Conservation (phyloP, 2,329 filamentous ascomycete genomes). For the Aspergillus sp. region DNA sequence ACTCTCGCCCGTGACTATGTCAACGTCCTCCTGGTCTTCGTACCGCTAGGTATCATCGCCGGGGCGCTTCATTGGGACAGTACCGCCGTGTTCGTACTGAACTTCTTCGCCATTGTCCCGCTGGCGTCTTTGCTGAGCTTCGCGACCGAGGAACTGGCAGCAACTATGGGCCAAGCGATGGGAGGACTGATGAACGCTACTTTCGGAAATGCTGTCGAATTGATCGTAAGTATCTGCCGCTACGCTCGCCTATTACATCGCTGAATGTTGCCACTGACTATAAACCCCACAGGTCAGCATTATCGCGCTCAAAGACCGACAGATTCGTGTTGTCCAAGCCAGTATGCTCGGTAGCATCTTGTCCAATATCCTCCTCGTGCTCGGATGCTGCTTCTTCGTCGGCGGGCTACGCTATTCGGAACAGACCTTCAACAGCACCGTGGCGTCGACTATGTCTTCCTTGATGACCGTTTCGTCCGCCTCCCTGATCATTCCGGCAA, state of each 20-base stretch:
- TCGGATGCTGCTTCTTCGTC: slow-evolving; percentile 76
- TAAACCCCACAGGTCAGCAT: slow-evolving; percentile 69
- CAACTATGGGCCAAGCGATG: slow-evolving; percentile 59
- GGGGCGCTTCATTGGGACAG: slow-evolving; percentile 59
- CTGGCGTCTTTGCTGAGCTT: slow-evolving; percentile 62
- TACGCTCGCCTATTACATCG: slow-evolving; percentile 34
- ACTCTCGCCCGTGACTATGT: slow-evolving; percentile 51
- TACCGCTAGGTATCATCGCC: slow-evolving; percentile 62
- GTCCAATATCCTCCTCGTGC: slow-evolving; percentile 86
- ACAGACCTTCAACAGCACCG: slow-evolving; percentile 56
- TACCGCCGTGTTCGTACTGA: slow-evolving; percentile 58
- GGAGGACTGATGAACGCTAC: slow-evolving; percentile 65
- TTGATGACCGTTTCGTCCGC: slow-evolving; percentile 74
- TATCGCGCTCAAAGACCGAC: slow-evolving; percentile 76
- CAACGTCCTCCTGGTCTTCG: slow-evolving; percentile 62
- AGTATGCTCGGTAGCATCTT: slow-evolving; percentile 96
- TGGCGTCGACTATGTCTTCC: slow-evolving; percentile 57
- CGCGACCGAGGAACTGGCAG: slow-evolving; percentile 62
- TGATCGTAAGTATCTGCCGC: slow-evolving; percentile 69
- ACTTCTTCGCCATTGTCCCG: slow-evolving; percentile 64
- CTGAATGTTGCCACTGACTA: not conserved
- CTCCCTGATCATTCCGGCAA: slow-evolving; percentile 74
- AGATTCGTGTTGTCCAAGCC: slow-evolving; percentile 95
- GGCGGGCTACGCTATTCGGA: slow-evolving; percentile 69
- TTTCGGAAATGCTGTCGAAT: slow-evolving; percentile 64